Base-by-base conservation (phyloP, 129 eudicot species). In the Helianthus tuberosus region DNA sequence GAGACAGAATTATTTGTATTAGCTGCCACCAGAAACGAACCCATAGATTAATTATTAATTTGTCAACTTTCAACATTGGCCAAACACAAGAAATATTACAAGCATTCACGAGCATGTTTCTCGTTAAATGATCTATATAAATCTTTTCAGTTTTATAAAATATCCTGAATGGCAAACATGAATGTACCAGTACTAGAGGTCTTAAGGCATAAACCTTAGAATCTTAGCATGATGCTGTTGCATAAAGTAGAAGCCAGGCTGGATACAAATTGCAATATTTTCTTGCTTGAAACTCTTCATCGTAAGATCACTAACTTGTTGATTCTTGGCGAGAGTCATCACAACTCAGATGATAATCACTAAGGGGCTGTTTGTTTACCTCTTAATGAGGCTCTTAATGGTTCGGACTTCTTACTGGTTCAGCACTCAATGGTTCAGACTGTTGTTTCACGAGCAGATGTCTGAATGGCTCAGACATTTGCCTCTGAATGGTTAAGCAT, bases 1-100 rank as follows among this genome's bases (percentile, higher is more conserved):
- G 88, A 75, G 72, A 80, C 36, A 9, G 82, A 79, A 75, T 69
- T 57, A 54, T 76, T 78, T 54, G 68, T 46, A 46, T 75, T 64
- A 83, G 76, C 93, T 92, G 88, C 73, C 35, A 71, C 81, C 74
- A 44, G 43, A 53, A 51, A 11, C 5, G 14, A 76, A 23, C 46
- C 11, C 62, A 13, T 55, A 44, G 2, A 80, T 69, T 23, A 67
- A 27, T 20, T 20, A 20, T 20, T 20, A 20, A 20, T 32, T 32
- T 71, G 54, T 51, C 16, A 60, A 12, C 70, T 8, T 17, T 50
- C 63, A 2, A 38, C 29, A 64, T 63, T 15, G 51, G 52, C 20
- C 62, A 27, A 47, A 51, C 15, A n/a, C 62, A 50, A 69, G 62
- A n/a, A 20, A 52, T 52, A 32, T 36, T 29, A 69, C 61, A 48